A percentile compares a stretch with the other conserved stretches of the same genome.
phyloP scores from a whole-genome alignment of 805 yeast species.

The Wickerhamiella slavikovae region DNA sequence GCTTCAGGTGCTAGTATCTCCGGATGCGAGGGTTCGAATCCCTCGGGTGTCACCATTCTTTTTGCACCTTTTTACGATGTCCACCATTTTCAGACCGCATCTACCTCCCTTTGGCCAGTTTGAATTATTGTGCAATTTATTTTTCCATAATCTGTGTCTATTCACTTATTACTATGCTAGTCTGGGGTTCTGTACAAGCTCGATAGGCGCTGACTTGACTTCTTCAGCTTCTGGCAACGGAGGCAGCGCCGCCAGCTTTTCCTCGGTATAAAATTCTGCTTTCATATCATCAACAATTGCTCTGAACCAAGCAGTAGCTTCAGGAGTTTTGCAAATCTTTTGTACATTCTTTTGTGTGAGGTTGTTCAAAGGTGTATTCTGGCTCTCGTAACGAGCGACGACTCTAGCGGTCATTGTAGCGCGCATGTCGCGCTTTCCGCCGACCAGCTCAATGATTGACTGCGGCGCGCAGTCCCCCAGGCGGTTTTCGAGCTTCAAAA shows the following conservation, averaged over 20 bases:
- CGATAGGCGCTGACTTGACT: no score
- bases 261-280: conserved; percentile 21
- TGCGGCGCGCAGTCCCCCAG: conserved; percentile 80
- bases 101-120: no score
- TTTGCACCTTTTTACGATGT: background rate
- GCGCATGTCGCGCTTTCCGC: conserved; percentile 48
- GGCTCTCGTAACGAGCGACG: conserved; percentile 60
- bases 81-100: no score
- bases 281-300: conserved; percentile 42
- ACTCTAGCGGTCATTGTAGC: conserved; percentile 62
- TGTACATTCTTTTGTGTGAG: conserved; percentile 37
- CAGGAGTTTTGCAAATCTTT: conserved; percentile 27
- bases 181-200: no score
- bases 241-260: conserved; percentile 3
- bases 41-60: conserved; percentile 5
- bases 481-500: conserved; percentile 66
- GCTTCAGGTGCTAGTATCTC: conserved; percentile 7
- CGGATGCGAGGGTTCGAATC: conserved; percentile 7
- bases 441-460: conserved; percentile 73
- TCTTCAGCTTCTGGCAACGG: background rate
- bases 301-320: conserved; percentile 34
- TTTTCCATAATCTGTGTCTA: no score
- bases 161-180: no score
- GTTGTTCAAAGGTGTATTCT: conserved; percentile 30
- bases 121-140: no score